Evolutionary conservation across 768 basidiomycete genomes (phyloP), one percentile per base, ranked within the genome.

Genomic region (Naematelia aurantialba): DNA sequence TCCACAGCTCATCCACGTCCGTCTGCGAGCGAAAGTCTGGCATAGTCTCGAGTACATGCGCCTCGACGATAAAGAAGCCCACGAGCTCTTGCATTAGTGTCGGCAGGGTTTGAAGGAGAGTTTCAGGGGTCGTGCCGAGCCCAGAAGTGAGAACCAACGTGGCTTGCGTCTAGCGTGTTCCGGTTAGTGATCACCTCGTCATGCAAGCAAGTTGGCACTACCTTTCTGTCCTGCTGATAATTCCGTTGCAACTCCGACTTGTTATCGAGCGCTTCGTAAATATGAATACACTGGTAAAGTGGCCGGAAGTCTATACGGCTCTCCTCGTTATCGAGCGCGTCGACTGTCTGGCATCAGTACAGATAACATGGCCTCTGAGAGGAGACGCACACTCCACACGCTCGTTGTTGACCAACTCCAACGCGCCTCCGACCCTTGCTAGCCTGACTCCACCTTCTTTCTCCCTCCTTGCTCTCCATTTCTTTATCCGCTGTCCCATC

Each of bases 221-320:
- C 91, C 82, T 94, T 91, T 71, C 96, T 84, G 77, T 99, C 96
- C n/a, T 89, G 90, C 78, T 98, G 94, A 69, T 97, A 99, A 29
- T 87, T 93, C 54, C 83, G 84, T 56, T 91, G 90, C 10, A 98
- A 82, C 64, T 94, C 92, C 44, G 89, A 87, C 34, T 93, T 82
- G n/a, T 87, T 86, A 72, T 93, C 90, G 21, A 99, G 81, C 4
- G 91, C 85, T 57, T 88, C 85, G 77, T 98, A 94, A 61, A 97
- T 97, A 69, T 96, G 96, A 52, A 99, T 92, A 75, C 91, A 94
- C 78, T 97, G 90, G 68, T 91, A 94, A 12, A 99, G 78, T 12
- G 94, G 93, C 67, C 87, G 88, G 80, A 99, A 98, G 77, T 97
- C 91, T 48, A 99, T 89, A 49, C 83, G 82, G 27, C 96, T 81